These are phyloP conservation scores for Cucumis sativus DNA, from an alignment of 306 rosid genomes.

Conservation along the genomic window DNA sequence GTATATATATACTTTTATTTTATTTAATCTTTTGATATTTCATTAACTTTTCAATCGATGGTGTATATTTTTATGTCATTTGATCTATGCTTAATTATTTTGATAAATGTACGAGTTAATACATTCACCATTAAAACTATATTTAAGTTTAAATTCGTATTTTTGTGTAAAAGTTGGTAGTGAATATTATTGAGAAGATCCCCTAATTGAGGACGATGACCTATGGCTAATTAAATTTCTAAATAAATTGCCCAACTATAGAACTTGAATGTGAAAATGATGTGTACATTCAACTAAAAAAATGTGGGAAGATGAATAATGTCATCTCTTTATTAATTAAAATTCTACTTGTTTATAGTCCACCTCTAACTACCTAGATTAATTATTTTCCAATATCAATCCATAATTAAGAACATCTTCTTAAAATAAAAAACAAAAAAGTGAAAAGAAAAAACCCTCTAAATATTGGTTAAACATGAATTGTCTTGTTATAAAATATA, in stretches of 20 bases:
- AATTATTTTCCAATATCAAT: background rate
- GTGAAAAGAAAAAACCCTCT: too few species aligned
- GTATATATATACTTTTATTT: too few species aligned
- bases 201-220: background rate
- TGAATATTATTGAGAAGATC: background rate
- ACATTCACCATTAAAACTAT: too few species aligned
- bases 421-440: too few species aligned
- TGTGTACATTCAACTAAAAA: background rate
- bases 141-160: background rate
- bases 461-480: too few species aligned
- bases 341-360: background rate
- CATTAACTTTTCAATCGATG: too few species aligned
- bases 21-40: too few species aligned
- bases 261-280: background rate
- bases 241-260: background rate
- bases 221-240: background rate
- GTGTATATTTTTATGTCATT: too few species aligned
- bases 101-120: too few species aligned
- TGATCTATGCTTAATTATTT: too few species aligned
- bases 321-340: background rate
- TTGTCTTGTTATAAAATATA: too few species aligned
- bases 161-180: background rate
- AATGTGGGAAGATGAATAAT: background rate
- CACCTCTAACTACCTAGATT: background rate
- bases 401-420: background rate